A percentile compares a stretch with the other conserved stretches of the same genome.
Conservation (phyloP, 2,329 filamentous ascomycete species). For the Pezicula carpinea region DNA sequence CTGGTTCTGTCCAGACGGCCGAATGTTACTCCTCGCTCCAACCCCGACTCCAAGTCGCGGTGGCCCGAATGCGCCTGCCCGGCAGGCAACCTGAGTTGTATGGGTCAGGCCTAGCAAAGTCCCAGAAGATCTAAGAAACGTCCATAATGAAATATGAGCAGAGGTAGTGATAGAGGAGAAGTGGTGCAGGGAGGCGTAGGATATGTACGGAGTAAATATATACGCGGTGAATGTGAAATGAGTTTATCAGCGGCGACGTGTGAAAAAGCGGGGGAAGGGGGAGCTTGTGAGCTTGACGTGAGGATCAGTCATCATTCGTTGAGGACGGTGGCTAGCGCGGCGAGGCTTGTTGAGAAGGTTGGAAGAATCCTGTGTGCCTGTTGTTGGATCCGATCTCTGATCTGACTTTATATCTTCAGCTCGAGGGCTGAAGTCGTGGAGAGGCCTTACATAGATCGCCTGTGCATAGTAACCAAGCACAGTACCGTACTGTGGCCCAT, state of each 20-base stretch:
- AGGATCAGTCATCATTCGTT: too few species aligned
- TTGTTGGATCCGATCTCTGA: not conserved
- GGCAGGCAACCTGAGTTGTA: slow-evolving; percentile 10
- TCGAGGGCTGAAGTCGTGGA: not conserved
- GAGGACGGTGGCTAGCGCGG: too few species aligned
- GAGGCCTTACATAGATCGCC: too few species aligned
- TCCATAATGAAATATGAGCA: slow-evolving; percentile 16
- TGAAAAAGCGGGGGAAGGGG: not conserved
- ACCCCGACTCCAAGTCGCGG: not conserved
- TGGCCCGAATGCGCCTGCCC: slow-evolving; percentile 11
- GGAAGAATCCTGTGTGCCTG: not conserved
- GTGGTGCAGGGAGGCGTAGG: not conserved
- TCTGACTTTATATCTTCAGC: not conserved
- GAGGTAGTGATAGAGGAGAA: slow-evolving; percentile 2
- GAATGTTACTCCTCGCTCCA: not conserved
- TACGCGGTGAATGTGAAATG: slow-evolving; percentile 1
- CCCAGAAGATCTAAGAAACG: slow-evolving; percentile 16
- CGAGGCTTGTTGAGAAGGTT: too few species aligned
- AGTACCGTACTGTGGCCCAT: too few species aligned
- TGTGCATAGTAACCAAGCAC: too few species aligned
- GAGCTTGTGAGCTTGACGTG: too few species aligned
- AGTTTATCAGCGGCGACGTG: not conserved
- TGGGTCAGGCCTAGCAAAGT: slow-evolving; percentile 3
- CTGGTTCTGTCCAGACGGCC: not conserved
- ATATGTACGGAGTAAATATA: not conserved